Evolutionary conservation across 1,284 basidiomycete species (phyloP), one percentile per base, ranked within the genome.

Genomic region (Caloboletus firmus): DNA sequence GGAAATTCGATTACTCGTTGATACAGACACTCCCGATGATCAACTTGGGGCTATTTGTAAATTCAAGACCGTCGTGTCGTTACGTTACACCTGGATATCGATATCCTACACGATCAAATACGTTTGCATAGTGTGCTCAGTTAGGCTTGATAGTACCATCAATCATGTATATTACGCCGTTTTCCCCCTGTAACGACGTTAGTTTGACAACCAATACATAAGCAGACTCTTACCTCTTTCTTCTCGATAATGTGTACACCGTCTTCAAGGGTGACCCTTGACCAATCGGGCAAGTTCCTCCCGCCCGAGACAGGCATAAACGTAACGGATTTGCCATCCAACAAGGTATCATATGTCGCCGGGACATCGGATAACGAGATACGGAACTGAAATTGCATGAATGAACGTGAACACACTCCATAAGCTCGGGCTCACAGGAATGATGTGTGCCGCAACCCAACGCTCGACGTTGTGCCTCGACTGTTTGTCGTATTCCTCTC

Each of bases 361-460:
- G 67, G 67, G 1, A n/a, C 24, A 36, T 68, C 56, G 3, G 60
- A 59, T 4, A 72, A 46, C 11, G 59, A 68, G 45, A 61, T 78
- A 68, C 9, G 72, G 60, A 13, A 70, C 65, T 20, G 71, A 2
- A 66, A 37, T 8, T 3, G 4, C 6, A 39, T 49, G 31, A 34
- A 32, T 31, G 3, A 31, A 26, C 17, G 26, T 5, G 13, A 1
- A 30, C 3, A 41, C 22, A n/a, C 13, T 28, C 40, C 8, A 34
- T 10, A 40, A 54, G 39, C 18, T 20, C 36, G 13, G 32, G 69
- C 80, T 53, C 63, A 90, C 89, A 10, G 87, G 84, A 54, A 92
- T 79, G 55, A 91, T 81, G 63, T 91, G 89, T 2, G 82, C 82
- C 6, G 82, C 80, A 2, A 91, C 78, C 88, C 89, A 92, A 45